phyloP scores from a whole-genome alignment of 2,329 filamentous ascomycete species.

The Botrytis aclada region DNA sequence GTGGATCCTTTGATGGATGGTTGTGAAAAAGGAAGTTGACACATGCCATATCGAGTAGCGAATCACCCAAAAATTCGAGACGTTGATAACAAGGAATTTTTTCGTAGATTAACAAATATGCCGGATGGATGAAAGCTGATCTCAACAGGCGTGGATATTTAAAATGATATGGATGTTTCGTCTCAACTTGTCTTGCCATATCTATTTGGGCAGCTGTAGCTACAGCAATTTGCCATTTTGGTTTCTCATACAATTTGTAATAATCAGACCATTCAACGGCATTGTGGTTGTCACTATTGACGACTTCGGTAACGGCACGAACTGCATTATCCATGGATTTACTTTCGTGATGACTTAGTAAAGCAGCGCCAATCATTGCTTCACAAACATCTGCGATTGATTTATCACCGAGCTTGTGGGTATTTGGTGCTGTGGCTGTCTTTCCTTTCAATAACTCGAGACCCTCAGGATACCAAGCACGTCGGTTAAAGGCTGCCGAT shows the following conservation, averaged over 20 bases:
- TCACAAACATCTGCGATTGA: conserved; percentile 93
- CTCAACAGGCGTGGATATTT: conserved; percentile 70
- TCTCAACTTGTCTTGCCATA: conserved; percentile 62
- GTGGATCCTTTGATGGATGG: conserved; percentile 78
- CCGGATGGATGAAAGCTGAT: conserved; percentile 86
- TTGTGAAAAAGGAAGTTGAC: conserved; percentile 77
- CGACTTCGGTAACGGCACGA: conserved; percentile 64
- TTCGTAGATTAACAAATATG: conserved; percentile 71
- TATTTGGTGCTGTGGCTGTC: conserved; percentile 49
- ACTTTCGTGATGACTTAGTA: conserved; percentile 46
- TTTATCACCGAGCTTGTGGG: conserved; percentile 78
- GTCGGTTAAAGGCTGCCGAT: conserved; percentile 75
- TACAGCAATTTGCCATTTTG: conserved; percentile 64
- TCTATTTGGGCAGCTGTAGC: conserved; percentile 66
- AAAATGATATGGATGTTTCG: conserved; percentile 61
- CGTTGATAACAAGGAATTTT: conserved; percentile 85
- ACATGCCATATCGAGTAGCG: conserved; percentile 80
- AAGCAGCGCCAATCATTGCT: conserved; percentile 85
- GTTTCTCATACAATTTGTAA: conserved; percentile 62
- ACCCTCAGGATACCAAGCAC: conserved; percentile 79
- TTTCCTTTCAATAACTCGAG: conserved; percentile 74
- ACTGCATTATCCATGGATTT: conserved; percentile 56
- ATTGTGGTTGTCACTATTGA: conserved; percentile 65
- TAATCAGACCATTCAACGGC: conserved; percentile 74
- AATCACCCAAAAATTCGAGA: conserved; percentile 87